Evolutionary conservation across 805 yeast genomes (phyloP), one percentile per base, ranked within the genome.

Genomic region (Wickerhamomyces tratensis): DNA sequence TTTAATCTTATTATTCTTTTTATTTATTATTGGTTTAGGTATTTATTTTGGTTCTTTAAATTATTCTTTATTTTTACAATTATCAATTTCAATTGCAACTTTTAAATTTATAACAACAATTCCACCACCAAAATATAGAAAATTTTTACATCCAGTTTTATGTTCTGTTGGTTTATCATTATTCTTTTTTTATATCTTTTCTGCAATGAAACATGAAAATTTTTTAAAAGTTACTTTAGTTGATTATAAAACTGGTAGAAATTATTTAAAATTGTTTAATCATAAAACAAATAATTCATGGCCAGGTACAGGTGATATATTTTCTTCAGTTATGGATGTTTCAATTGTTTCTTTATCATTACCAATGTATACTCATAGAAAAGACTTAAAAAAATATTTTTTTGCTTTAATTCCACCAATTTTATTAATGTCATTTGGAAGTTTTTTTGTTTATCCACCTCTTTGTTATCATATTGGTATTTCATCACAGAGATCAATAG

Each of bases 281-380:
- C 57, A 63, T 26, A 41, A 39, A 36, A 26, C 29, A 6, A 49
- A 40, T 14, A 43, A 45, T 7, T 55, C 59, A 20, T 72, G 77
- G 73, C 93, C 94, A 1, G 95, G 95, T 0, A 85, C 89, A 12
- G 95, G 95, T 3, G 94, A 85, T 54, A 66, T 85, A 14, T 67
- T 85, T 35, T 57, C 79, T 6, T 72, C 88, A 0, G 58, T 84
- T 49, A 79, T 85, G 82, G 93, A 84, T 52, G 72, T 82, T 8
- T 76, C 87, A 2, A 85, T 85, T 59, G 88, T 82, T 1, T 75
- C 91, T 2, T 65, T 85, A 37, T 74, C 89, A 25, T 62, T 85
- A 40, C 88, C 95, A 4, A 82, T 85, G 86, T 85, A 72, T 59
- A 74, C 82, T 8, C 84, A 82, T 59, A 62, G 93, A 40, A 61